Percentiles rank a stretch among this genome's conserved stretches.
These are phyloP conservation scores for Limonium bicolor DNA, from an alignment of 148 eudicot genomes.

Conservation along the genomic window DNA sequence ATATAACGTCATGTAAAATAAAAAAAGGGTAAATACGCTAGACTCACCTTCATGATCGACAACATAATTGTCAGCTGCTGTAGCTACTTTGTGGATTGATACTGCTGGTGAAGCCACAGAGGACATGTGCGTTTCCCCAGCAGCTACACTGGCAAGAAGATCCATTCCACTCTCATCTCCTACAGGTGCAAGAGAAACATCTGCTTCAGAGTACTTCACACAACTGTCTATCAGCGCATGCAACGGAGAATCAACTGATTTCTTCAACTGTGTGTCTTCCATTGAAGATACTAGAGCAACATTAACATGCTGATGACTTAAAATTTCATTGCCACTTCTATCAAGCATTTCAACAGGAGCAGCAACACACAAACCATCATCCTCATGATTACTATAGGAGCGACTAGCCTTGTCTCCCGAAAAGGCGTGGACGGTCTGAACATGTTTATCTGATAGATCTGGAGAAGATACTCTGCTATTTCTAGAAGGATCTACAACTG, in stretches of 20 bases:
- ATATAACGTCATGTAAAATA: conserved; percentile 10
- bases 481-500: conserved; percentile 15
- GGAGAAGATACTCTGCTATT: conserved; percentile 45
- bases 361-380: conserved; percentile 9
- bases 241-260: conserved; percentile 21
- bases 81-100: conserved; percentile 14
- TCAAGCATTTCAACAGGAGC: conserved; percentile 11
- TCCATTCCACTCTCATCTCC: conserved; percentile 85
- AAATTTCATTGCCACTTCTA: conserved; percentile 9
- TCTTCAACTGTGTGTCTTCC: conserved; percentile 10
- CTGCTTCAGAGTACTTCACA: conserved; percentile 38
- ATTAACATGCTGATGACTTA: too few relatives aligned
- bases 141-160: conserved; percentile 88
- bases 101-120: conserved; percentile 2
- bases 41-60: conserved; percentile 9
- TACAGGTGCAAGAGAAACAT: conserved; percentile 18
- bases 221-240: conserved; percentile 48
- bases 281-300: too few relatives aligned
- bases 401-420: conserved; percentile 18
- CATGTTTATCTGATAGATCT: conserved; percentile 23
- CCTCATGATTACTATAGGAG: conserved; percentile 5
- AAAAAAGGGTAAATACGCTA: not conserved
- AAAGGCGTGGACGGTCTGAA: conserved; percentile 19
- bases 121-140: conserved; percentile 54
- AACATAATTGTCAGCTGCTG: conserved; percentile 13